Evolutionary conservation across 2,329 filamentous ascomycete species (phyloP), one percentile per base, ranked within the genome.

Genomic region (Madurella fahalii): DNA sequence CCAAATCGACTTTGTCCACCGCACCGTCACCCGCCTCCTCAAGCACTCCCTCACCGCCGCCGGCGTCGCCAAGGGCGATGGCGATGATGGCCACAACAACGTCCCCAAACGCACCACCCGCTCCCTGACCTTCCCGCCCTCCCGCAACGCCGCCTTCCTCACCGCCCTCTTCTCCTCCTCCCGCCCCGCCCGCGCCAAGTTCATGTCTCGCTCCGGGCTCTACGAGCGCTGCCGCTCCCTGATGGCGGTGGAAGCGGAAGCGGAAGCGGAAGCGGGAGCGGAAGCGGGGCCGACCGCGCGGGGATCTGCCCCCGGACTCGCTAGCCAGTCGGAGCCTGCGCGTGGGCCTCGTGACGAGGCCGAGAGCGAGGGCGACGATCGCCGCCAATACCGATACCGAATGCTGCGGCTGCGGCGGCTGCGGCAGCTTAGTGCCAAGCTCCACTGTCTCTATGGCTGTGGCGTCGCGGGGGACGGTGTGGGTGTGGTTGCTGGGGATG

Each of bases 381-480:
- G 12, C 31, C 31, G 31, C 31, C 31, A 12, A 34, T 34, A 12
- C 31, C 7, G 12, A 7, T 7, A 12, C 31, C 7, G 7, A 34
- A 34, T 7, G 7, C 12, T 34, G 20, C 58, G 67, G 9, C 74
- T 70, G 12, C 71, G 71, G 25, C 67, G 72, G 48, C 65, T 75
- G 34, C 79, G 81, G 31, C 87, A 90, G 70, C 73, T 80, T 60
- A 86, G 83, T 58, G 88, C 88, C 20, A 86, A 86, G 65, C 71
- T 92, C 20, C 87, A 90, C 66, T 82, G 81, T 59, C 72, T 89
- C 30, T 86, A 83, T 58, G 87, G 88, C 9, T 54, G 51, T 39
- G 40, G 40, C 4, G n/a, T 52, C 4, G 47, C 32, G n/a, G 18
- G 42, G 1, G 52, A 43, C 4, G 18, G 41, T 13, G 47, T 16